A percentile compares a stretch with the other conserved stretches of the same genome.
phyloP scores from a whole-genome alignment of 208 protist species.

The Acanthamoeba triangularis region DNA sequence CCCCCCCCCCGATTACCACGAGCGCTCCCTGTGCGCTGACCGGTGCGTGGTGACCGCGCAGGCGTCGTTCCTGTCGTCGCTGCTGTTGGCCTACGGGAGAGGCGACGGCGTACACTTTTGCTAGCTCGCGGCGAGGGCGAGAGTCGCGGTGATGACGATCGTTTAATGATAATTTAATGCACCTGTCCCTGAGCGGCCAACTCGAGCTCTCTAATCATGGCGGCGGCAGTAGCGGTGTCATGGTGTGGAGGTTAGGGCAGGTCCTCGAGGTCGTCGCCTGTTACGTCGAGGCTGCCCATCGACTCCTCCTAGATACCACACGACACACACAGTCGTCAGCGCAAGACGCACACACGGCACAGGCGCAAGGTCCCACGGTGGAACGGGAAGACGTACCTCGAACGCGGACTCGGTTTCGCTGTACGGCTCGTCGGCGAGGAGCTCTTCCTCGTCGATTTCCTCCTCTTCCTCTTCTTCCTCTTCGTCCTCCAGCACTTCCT shows the following conservation, averaged over 20 bases:
- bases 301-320: background rate
- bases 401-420: background rate
- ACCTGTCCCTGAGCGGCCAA: too few relatives aligned
- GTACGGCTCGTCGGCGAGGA: background rate
- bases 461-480: conserved; percentile 24
- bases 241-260: background rate
- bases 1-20: background rate
- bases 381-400: background rate
- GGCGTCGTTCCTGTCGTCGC: conserved; percentile 19
- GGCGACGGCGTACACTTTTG: conserved; percentile 1
- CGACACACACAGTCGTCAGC: too few relatives aligned
- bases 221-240: background rate
- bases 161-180: background rate
- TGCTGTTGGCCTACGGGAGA: background rate
- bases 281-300: background rate
- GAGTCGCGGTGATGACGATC: too few relatives aligned
- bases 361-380: too few relatives aligned
- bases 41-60: background rate
- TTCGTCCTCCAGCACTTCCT: background rate
- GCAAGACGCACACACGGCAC: too few relatives aligned
- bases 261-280: background rate
- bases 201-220: too few relatives aligned
- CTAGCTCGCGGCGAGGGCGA: background rate
- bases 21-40: background rate
- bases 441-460: conserved; percentile 20